Evolutionary conservation across 257 asterid species (phyloP), one percentile per base, ranked within the genome.

Genomic region (Leonotis leonurus): DNA sequence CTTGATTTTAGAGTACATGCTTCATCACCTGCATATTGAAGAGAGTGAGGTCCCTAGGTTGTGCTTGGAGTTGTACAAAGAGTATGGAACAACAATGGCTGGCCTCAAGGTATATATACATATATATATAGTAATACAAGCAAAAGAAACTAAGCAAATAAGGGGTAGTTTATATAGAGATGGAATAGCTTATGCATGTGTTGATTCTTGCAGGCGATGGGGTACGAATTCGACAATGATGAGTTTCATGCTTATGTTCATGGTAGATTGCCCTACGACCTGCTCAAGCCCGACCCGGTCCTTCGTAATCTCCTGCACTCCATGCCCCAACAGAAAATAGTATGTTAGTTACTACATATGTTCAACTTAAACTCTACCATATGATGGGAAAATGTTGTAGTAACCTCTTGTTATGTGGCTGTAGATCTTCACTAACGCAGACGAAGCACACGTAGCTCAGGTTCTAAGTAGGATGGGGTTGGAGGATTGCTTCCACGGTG

Each of bases 31-130:
- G 78, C 65, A 80, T 33, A 90, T 90, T 22, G 86, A 88, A 66
- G 87, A 80, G 68, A 82, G 74, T 70, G 77, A 82, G 68, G 91
- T 85, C 69, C 91, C 95, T 22, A 75, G 70, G 54, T 78, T 85
- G 89, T 90, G 96, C 69, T 75, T 82, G 76, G 96, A 88, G 18
- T 64, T 90, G 74, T 90, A 90, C 77, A 82, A 74, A 70, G 90
- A 90, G 76, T 44, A 85, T 58, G 98, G 96, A 11, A 90, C 98
- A 30, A 90, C 98, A 18, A 88, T 90, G 98, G 95, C 98, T 26
- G 98, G 98, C 6, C 87, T 90, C 5, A 85, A 88, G 91, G 96
- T 84, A 75, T 36, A 1, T 5, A 27, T 16, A 43, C 39, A 10
- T n/a, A n/a, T n/a, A n/a, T n/a, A n/a, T n/a, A n/a, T n/a, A n/a